Base-by-base conservation (phyloP, 78 protist species). In the Dictyostelium purpureum region DNA sequence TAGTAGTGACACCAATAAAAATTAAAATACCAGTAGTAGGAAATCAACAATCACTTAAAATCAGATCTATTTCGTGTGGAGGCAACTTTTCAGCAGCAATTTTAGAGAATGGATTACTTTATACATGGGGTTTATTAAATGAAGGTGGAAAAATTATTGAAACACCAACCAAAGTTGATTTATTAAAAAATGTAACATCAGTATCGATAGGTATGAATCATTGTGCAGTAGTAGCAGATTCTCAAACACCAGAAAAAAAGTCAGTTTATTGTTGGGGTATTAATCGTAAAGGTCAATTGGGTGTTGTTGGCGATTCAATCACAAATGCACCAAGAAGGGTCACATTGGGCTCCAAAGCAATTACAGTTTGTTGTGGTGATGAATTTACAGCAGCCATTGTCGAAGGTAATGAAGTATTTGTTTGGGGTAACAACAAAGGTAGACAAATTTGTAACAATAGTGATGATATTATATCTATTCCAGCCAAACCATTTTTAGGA, bases 331-430 rank as follows among this genome's bases (percentile, higher is more conserved):
- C 92, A 16, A 75, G 92, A 61, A 75, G 65, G 26, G 92, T 85
- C 1, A 85, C 92, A 3, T 79, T 85, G 28, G 92, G 92, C 5
- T 67, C 70, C 7, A 52, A 45, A 21, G 92, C 92, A 19, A 11
- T 85, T 6, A n/a, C 82, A 4, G 92, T 85, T 0, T 42, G 28
- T 9, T 85, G 92, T 61, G 92, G 92, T 33, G 92, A 85, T 0
- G 92, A 85, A n/a, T 85, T 85, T 24, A 85, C 92, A 0, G 74
- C 66, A 0, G 80, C 92, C 4, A 85, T 85, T 24, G 92, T 85
- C 16, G 92, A 85, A 45, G 92, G 92, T 33, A 85, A 85, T 31
- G 92, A 85, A 85, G 92, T 85, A 4, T 85, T 85, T 33, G 92
- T 85, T 1, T 85, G 92, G 92, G 92, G 92, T 40, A 52, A 73